Evolutionary conservation across 768 basidiomycete genomes (phyloP).

Genomic region (Rhizopogon rudus): DNA sequence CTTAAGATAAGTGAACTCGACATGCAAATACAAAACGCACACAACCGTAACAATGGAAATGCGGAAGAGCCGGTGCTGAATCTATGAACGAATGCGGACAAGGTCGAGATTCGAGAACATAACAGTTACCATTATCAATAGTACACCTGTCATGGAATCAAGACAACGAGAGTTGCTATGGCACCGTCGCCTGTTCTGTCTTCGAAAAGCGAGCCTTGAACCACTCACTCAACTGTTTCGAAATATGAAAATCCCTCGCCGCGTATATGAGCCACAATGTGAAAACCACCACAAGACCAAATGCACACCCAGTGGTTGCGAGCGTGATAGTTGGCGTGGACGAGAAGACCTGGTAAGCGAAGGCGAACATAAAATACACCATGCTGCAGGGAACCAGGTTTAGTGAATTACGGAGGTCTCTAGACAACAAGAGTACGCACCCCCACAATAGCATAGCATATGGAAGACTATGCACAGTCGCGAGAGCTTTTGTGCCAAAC

Average conservation of each 20-base stretch:
- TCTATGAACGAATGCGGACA: too few species aligned
- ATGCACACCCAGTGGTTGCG: slow-evolving; percentile 10
- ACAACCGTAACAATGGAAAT: too few species aligned
- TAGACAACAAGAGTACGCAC: background rate
- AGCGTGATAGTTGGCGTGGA: slow-evolving; percentile 10
- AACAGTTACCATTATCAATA: too few species aligned
- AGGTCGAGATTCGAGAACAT: too few species aligned
- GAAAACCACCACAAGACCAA: slow-evolving; percentile 13
- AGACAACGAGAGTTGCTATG: too few species aligned
- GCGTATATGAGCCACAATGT: slow-evolving; percentile 12
- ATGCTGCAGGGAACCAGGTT: slow-evolving; percentile 10
- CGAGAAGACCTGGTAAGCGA: slow-evolving; percentile 20
- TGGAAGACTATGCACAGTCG: slow-evolving; percentile 28
- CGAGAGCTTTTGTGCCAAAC: slow-evolving; percentile 17
- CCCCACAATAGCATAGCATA: slow-evolving; percentile 28
- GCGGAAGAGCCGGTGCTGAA: too few species aligned
- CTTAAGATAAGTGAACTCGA: too few species aligned
- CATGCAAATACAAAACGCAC: too few species aligned
- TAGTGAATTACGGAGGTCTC: background rate
- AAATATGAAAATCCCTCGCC: background rate
- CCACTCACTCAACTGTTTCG: background rate
- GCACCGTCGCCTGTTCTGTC: too few species aligned
- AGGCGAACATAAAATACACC: slow-evolving; percentile 19
- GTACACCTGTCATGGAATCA: too few species aligned
- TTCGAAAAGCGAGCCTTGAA: too few species aligned